Conservation (phyloP, 208 protist genomes). For the Crithidia acanthocephali region DNA sequence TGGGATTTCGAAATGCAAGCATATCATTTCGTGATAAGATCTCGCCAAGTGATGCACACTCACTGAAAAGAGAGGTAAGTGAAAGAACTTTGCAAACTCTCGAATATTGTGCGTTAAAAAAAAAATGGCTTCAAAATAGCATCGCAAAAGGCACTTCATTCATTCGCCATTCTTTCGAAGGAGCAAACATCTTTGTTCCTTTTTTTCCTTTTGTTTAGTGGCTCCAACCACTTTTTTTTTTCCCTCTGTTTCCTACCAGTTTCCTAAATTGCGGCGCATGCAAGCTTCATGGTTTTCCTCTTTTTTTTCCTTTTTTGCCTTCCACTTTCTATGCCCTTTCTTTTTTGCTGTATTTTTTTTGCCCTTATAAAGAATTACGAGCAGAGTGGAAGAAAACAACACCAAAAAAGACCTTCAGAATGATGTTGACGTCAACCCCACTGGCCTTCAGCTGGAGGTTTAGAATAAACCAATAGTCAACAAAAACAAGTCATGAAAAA, state of each 20-base stretch:
- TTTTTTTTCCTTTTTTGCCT: background rate
- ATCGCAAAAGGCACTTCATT: background rate
- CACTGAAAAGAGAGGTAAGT: background rate
- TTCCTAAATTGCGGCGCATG: background rate
- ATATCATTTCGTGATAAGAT: constrained; percentile 17
- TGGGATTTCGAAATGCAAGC: constrained; percentile 10
- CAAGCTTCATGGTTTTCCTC: constrained; percentile 3
- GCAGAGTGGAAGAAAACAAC: background rate
- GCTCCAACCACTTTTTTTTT: constrained; percentile 5
- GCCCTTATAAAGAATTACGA: background rate
- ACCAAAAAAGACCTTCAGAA: background rate
- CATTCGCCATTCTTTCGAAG: background rate
- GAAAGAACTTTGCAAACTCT: too few species aligned
- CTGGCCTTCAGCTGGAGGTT: background rate
- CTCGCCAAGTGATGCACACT: background rate
- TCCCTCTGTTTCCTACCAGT: background rate
- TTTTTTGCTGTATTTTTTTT: constrained; percentile 9
- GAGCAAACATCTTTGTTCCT: background rate
- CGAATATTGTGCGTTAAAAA: too few species aligned
- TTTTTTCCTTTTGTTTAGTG: constrained; percentile 12
- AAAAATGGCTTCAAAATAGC: too few species aligned
- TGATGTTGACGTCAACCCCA: background rate
- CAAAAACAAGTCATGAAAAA: constrained; percentile 2
- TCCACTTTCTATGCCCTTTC: background rate
- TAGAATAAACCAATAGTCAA: background rate